Evolutionary conservation across 768 basidiomycete species (phyloP).

Genomic region (Hirschioporus abietinus): DNA sequence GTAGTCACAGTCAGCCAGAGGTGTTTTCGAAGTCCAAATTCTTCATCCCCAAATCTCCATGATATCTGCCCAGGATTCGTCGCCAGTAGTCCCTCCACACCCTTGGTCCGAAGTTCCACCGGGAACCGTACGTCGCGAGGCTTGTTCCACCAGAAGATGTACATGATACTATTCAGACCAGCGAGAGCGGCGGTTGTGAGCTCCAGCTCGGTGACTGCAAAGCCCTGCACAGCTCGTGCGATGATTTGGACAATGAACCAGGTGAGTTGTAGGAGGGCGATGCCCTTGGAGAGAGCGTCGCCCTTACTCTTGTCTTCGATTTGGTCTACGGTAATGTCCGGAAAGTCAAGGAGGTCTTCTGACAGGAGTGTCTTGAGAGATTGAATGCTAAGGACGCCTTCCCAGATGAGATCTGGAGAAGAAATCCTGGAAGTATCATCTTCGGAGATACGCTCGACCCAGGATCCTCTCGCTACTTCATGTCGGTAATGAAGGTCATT

Average conservation of each 20-base stretch:
- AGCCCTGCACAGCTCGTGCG: background rate
- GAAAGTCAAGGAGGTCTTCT: background rate
- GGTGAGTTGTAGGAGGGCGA: background rate
- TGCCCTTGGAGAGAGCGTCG: background rate
- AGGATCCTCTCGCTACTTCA: background rate
- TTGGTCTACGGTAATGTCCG: background rate
- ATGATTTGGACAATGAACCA: conserved; percentile 3
- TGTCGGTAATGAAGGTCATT: background rate
- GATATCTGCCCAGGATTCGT: background rate
- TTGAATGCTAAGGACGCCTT: background rate
- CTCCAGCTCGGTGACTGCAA: background rate
- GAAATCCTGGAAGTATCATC: background rate
- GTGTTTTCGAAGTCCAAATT: background rate
- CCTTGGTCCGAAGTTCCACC: background rate
- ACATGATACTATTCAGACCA: conserved; percentile 8
- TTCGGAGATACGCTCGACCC: background rate
- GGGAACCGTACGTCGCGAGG: conserved; percentile 6
- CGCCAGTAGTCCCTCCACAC: background rate
- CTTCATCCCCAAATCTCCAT: background rate
- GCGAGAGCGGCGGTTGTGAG: background rate
- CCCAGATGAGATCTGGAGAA: background rate
- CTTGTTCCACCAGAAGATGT: conserved; percentile 12
- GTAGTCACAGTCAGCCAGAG: background rate
- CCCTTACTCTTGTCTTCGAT: background rate
- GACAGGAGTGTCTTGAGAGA: background rate